Evolutionary conservation across 305 asterid species (phyloP), one percentile per base, ranked within the genome.

Genomic region (Fraxinus latifolia): DNA sequence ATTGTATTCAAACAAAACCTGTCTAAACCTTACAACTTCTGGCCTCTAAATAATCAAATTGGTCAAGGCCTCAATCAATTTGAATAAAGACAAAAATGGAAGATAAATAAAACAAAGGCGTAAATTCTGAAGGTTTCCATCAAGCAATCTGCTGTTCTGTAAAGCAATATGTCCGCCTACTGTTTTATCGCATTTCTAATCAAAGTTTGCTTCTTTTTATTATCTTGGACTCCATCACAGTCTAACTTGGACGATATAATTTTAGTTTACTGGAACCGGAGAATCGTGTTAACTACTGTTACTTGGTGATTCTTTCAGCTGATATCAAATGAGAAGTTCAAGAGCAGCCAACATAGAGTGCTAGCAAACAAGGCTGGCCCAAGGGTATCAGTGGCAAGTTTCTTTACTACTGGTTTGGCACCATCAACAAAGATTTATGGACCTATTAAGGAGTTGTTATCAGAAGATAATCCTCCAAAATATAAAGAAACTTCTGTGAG

Each of bases 361-460:
- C 39, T 92, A 29, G 91, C 94, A 0, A 90, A 88, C 80, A 33
- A 0, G 0, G 71, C 9, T 2, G 89, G 91, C 33, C 93, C 97
- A 32, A 86, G 97, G 77, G 90, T 90, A 12, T 92, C 93, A 0
- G 89, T 85, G 21, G 97, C 95, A 1, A 90, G 91, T 76, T 93
- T 91, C 87, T 87, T 93, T 71, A 88, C 90, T 11, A 91, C 94
- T 0, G 88, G 89, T 39, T 55, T 86, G 79, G 82, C 77, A 84
- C 88, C 88, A 25, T 84, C 81, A 2, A 3, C 82, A 3, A 86
- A 84, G 82, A n/a, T 84, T 0, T 88, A 81, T 79, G 93, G 90
- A 23, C 93, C 91, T 6, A 88, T 90, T 1, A 72, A 86, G 71
- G 91, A 88, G 81, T 77, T 90, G 39, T 3, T 87, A 44, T 81